Percentiles rank a stretch among this genome's conserved stretches.
Conservation (phyloP, 202 grass and related monocot genomes). For the Carex arenaria region DNA sequence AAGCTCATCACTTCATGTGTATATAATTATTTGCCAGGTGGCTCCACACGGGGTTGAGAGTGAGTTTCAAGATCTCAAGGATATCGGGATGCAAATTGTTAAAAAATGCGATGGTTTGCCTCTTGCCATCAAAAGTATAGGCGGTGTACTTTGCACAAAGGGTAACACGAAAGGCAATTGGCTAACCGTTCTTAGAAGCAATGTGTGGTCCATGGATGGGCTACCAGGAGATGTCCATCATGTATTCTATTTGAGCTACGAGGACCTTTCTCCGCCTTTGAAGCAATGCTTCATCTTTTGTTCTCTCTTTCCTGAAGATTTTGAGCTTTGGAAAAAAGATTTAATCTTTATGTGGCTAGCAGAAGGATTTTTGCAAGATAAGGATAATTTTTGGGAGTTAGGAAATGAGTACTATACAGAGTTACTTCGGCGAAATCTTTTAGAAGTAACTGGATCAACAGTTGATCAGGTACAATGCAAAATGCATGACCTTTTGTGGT, state of each 20-base stretch:
- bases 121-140: constrained; percentile 31
- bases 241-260: constrained; percentile 23
- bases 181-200: not conserved
- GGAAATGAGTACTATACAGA: constrained; percentile 25
- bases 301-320: constrained; percentile 17
- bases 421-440: constrained; percentile 27
- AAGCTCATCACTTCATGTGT: not conserved
- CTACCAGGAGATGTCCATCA: not conserved
- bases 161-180: not conserved
- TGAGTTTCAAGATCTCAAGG: not conserved
- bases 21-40: not conserved
- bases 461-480: not conserved
- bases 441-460: not conserved
- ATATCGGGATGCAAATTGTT: constrained; percentile 25
- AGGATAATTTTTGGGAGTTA: not conserved
- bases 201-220: not conserved
- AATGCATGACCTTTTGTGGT: constrained; percentile 46
- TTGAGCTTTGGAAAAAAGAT: not conserved
- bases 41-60: not conserved
- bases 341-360: not conserved
- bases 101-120: constrained; percentile 35
- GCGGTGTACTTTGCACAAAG: constrained; percentile 29
- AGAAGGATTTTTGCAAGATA: constrained; percentile 27
- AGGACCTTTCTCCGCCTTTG: constrained; percentile 16
- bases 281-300: constrained; percentile 31